Conservation (phyloP, 2,329 filamentous ascomycete genomes). For the Trichoderma koningiopsis region DNA sequence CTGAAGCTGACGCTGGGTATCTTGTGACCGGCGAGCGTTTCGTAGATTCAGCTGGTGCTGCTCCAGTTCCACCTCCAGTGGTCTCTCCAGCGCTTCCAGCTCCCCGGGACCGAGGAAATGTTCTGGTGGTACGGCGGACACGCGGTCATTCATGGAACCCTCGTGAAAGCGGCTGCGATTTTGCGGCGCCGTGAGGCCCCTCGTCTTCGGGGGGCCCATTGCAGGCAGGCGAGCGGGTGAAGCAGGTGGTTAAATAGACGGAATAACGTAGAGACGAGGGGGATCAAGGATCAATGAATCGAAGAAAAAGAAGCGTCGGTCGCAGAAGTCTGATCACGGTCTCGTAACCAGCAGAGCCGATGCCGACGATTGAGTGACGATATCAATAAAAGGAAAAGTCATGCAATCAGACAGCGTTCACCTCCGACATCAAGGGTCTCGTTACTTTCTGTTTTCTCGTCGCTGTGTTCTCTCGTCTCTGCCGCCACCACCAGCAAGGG, state of each 20-base stretch:
- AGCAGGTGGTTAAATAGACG: background rate
- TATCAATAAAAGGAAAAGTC: background rate
- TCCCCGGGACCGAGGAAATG: constrained; percentile 59
- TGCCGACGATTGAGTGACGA: background rate
- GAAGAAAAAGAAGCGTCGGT: background rate
- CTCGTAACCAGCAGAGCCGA: background rate
- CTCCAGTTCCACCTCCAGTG: constrained; percentile 25
- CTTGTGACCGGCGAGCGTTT: constrained; percentile 11
- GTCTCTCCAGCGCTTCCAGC: constrained; percentile 37
- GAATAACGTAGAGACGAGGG: background rate
- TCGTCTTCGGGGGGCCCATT: constrained; percentile 37
- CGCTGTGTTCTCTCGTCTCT: background rate
- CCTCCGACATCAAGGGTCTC: background rate
- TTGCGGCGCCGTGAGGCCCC: constrained; percentile 39
- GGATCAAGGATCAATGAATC: background rate
- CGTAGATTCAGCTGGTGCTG: constrained; percentile 11
- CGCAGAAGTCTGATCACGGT: background rate
- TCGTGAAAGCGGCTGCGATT: constrained; percentile 65
- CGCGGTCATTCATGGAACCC: constrained; percentile 83
- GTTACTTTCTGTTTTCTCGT: constrained; percentile 3
- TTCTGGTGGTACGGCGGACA: constrained; percentile 69
- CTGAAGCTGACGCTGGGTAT: constrained; percentile 23
- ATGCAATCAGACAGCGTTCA: background rate
- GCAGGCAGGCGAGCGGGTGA: background rate
- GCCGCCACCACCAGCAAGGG: constrained; percentile 11